A percentile compares a stretch with the other conserved stretches of the same genome.
phyloP scores from a whole-genome alignment of 345 rosid genomes.

The Eucalyptus pauciflora region DNA sequence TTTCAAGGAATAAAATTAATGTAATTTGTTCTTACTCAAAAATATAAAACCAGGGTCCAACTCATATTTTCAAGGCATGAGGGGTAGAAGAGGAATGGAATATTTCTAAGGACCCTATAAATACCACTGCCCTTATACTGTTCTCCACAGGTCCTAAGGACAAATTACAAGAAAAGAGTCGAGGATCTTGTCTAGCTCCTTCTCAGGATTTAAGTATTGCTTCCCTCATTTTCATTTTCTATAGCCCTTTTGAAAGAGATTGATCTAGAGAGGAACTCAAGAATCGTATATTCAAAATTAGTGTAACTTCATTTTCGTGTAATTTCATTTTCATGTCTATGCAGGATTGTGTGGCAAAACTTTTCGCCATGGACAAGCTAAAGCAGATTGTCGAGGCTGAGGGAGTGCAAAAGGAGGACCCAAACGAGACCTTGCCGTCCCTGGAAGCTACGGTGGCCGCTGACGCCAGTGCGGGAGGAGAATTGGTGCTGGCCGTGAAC shows the following conservation, averaged over 20 bases:
- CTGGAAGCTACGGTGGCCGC: not conserved
- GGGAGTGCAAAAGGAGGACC: not conserved
- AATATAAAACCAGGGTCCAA: not conserved
- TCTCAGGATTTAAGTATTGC: not conserved
- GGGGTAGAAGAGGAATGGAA: not conserved
- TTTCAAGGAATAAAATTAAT: not conserved
- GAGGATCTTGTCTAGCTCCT: not conserved
- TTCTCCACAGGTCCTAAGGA: not conserved
- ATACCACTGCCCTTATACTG: not conserved
- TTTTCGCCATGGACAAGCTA: not conserved
- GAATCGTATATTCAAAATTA: not conserved
- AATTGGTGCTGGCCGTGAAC: not conserved
- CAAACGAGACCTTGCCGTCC: not conserved
- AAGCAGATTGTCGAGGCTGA: not conserved
- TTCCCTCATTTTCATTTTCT: not conserved
- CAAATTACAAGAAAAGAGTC: not conserved
- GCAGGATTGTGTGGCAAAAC: not conserved
- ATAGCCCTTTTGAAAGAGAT: not conserved
- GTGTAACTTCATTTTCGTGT: not conserved
- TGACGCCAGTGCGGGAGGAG: not conserved
- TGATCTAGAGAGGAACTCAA: not conserved
- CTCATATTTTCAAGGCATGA: not conserved
- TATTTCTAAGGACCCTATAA: not conserved
- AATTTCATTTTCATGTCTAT: not conserved
- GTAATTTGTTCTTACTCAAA: not conserved